Evolutionary conservation across 2,329 filamentous ascomycete genomes (phyloP).

Genomic region (Monilinia vaccinii-corymbosi): DNA sequence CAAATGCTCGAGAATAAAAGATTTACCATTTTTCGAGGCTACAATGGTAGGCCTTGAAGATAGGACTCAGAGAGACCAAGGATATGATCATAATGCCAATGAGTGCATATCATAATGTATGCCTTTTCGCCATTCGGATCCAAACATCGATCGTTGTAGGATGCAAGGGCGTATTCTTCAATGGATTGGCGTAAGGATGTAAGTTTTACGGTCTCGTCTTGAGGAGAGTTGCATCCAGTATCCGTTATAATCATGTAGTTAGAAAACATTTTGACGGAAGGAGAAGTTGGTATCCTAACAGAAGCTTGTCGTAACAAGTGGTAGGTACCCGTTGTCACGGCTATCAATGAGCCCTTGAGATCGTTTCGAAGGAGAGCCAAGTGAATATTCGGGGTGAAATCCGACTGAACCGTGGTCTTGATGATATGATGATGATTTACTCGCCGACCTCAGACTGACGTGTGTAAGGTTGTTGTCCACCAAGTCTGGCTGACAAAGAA

Average conservation of each 20-base stretch:
- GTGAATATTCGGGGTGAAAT: neutral
- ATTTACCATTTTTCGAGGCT: slow-evolving; percentile 31
- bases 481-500: neutral
- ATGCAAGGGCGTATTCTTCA: slow-evolving; percentile 32
- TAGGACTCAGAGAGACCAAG: slow-evolving; percentile 22
- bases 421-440: neutral
- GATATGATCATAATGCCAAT: slow-evolving; percentile 40
- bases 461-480: neutral
- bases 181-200: slow-evolving; percentile 34
- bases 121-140: slow-evolving; percentile 29
- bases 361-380: neutral
- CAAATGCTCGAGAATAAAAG: slow-evolving; percentile 35
- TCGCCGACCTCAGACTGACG: too few species aligned
- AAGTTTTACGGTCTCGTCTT: slow-evolving; percentile 20
- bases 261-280: slow-evolving; percentile 32
- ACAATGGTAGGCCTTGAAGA: slow-evolving; percentile 20
- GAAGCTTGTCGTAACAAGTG: neutral
- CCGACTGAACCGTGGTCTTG: neutral
- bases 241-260: slow-evolving; percentile 34
- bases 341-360: neutral
- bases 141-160: slow-evolving; percentile 30
- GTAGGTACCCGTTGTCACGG: neutral
- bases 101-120: slow-evolving; percentile 37
- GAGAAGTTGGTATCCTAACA: neutral
- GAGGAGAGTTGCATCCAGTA: slow-evolving; percentile 36